phyloP scores from a whole-genome alignment of 1,139 yeast genomes.

The Scheffersomyces stambukii region DNA sequence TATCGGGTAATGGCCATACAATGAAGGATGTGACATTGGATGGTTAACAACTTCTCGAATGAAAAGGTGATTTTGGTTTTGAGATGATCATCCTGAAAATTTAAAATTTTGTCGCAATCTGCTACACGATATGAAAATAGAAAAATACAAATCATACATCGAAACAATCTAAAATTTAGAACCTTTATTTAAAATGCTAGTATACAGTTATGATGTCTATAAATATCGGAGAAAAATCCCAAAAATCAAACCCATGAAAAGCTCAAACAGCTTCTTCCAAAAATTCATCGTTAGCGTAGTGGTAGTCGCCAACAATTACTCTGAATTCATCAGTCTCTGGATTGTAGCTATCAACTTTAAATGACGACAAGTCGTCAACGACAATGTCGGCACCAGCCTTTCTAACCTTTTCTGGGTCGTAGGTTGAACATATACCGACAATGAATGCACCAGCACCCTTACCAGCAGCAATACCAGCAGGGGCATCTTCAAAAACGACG shows the following conservation, averaged over 20 bases:
- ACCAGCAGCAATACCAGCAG: conserved; percentile 84
- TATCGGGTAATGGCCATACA: conserved; percentile 25
- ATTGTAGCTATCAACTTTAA: conserved; percentile 41
- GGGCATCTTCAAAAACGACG: conserved; percentile 83
- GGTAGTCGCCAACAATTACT: conserved; percentile 41
- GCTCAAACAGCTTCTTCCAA: conserved; percentile 20
- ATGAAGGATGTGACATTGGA: neutral
- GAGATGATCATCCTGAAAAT: neutral
- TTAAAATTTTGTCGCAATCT: neutral
- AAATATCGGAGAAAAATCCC: no score
- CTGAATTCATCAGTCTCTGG: conserved; percentile 44
- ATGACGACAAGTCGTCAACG: conserved; percentile 61
- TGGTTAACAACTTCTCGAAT: neutral
- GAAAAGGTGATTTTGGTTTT: neutral
- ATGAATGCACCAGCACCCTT: conserved; percentile 80
- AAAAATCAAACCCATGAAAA: neutral
- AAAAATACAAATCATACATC: neutral
- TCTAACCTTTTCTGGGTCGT: conserved; percentile 63
- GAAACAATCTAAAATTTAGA: no score
- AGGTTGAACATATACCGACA: conserved; percentile 80
- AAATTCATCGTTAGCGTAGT: conserved; percentile 43
- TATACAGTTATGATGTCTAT: conserved; percentile 1
- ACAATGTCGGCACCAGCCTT: conserved; percentile 79
- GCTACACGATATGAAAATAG: neutral
- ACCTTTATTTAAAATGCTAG: no score